Base-by-base conservation (phyloP, 257 asterid species). In the Voacanga thouarsii region DNA sequence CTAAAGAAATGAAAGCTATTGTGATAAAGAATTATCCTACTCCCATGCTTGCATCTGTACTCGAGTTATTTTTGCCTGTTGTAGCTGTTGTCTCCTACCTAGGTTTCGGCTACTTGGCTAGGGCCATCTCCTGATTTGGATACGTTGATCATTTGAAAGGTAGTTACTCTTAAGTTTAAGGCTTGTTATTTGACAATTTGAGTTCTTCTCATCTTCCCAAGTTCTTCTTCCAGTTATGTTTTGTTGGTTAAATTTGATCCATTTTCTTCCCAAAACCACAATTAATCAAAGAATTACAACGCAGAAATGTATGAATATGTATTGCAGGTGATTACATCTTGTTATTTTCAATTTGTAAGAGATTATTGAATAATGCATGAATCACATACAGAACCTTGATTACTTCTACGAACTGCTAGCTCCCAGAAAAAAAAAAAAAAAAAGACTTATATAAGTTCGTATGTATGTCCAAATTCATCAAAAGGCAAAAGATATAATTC, bases 1-100 rank as follows among this genome's bases (percentile, higher is more conserved):
- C 37, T 41, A 83, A 81, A 75, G 84, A 86, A 71, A 86, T 83
- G 84, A n/a, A 70, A 70, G 75, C 75, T 41, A 43, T 76, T 16
- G 79, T 76, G 71, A 76, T 76, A 19, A 76, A 76, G 45, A 56
- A 76, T 18, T 63, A 44, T 3, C 47, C 72, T 8, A 21, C 30
- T 45, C 33, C 75, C 2, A 70, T n/a, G 45, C 10, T 6, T 67
- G 50, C 23, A 67, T 19, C 43, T 64, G 28, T 64, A 2, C 43
- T 64, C 21, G 72, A 67, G 23, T 67, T 67, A 24, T 67, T 67
- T 56, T 8, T 24, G 12, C 43, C 49, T 18, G 12, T 74, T 43
- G 19, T 18, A 3, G 21, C 68, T 50, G 21, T 37, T 19, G 5
- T 43, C 50, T 30, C 1, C 82, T 53, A 14, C 74, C 55, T 57